Base-by-base conservation (phyloP, 345 rosid species). In the Nasturtium officinale region DNA sequence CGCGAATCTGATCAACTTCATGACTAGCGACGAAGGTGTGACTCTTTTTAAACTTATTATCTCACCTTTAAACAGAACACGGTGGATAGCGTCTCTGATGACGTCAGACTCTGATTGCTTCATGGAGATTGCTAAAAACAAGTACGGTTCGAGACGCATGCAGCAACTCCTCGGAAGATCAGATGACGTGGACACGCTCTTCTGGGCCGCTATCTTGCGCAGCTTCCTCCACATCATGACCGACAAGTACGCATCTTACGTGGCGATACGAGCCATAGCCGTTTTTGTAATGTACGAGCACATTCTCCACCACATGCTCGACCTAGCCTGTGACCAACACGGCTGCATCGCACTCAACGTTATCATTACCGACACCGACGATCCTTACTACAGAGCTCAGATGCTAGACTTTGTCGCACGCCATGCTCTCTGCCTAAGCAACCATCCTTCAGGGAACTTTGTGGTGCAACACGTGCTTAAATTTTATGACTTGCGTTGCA, bases 261-360 rank as follows among this genome's bases (percentile, higher is more conserved):
- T 74, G 60, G 43, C 20, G 9, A 42, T 18, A 26, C 72, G 67
- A 66, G 78, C 78, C 40, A 74, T 66, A 67, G 17, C 10, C 7
- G 52, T 17, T 54, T 54, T 13, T 29, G 40, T 5, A 10, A 8
- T 67, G 42, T 54, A 40, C 15, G 17, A 54, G 0, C 13, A 1
- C 9, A 7, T 46, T 25, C 40, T 26, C 13, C 3, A 10, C 16
- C 18, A 26, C 62, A 47, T 26, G 50, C 18, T 67, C 2, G 20
- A 54, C 42, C 3, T 54, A 26, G 72, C 53, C 5, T 7, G 52
- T 40, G 13, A 54, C 10, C 5, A 11, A 17, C 15, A 73, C 42
- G 71, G 77, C 10, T 65, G 71, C 65, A 45, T n/a, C 65, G 57
- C 48, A 1, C 65, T 73, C 40, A 45, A 54, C 29, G 16, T 45